Evolutionary conservation across 768 basidiomycete genomes (phyloP), one percentile per base, ranked within the genome.

Genomic region (Sarcomyxa edulis): DNA sequence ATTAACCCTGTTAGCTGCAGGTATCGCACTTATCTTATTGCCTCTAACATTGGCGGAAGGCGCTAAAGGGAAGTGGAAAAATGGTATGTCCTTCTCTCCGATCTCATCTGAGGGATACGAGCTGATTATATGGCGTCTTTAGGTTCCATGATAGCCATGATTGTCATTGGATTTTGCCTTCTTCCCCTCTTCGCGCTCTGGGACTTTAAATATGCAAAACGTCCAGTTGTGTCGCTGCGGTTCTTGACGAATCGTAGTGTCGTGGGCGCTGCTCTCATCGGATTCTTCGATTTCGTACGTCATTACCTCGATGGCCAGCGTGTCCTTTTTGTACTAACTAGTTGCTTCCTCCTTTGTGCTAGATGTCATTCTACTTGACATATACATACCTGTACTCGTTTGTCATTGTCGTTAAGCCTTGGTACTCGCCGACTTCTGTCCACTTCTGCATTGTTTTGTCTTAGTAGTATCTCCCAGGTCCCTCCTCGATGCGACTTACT

Each of bases 311-410:
- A n/a, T n/a, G n/a, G n/a, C n/a, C n/a, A n/a, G n/a, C n/a, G n/a
- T n/a, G n/a, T n/a, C n/a, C n/a, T n/a, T n/a, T n/a, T n/a, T n/a
- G n/a, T n/a, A n/a, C n/a, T n/a, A n/a, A n/a, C n/a, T n/a, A n/a
- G n/a, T n/a, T n/a, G n/a, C n/a, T n/a, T n/a, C n/a, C n/a, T n/a
- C n/a, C 12, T 15, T 31, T 23, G 7, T 35, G 35, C 5, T 37
- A 81, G 78, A 49, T 75, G 48, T 76, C 78, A 2, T 81, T 74
- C 61, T 81, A 75, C 64, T 67, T 89, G 32, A 80, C 83, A 1
- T 81, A 64, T 57, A 78, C 81, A 7, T 88, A 87, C 52, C 72
- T 86, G 12, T 88, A 76, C 63, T 81, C 80, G 2, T 85, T 78
- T 55, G 69, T 82, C 27, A 40, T 73, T 7, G 61, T 74, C 19